Percentiles rank a stretch among this genome's conserved stretches.
Evolutionary conservation across 345 rosid species (phyloP).

Genomic region (Sisymbrium irio): DNA sequence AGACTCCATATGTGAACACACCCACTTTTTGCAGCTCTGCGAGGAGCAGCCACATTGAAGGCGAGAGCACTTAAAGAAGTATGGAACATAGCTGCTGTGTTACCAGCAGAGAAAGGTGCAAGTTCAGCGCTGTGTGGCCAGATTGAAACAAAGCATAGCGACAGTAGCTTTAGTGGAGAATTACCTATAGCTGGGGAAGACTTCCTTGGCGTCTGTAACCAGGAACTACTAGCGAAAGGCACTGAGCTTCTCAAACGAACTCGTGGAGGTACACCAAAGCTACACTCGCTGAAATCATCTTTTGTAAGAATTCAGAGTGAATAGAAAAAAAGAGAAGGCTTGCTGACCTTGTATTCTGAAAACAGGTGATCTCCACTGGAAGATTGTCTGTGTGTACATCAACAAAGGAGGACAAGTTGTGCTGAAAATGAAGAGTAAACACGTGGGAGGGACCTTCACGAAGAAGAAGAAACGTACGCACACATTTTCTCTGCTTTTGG

Average conservation of each 20-base stretch:
- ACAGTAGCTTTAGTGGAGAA: constrained; percentile 53
- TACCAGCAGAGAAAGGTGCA: constrained; percentile 64
- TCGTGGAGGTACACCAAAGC: constrained; percentile 57
- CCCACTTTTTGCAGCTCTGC: constrained; percentile 53
- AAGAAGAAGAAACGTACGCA: constrained; percentile 63
- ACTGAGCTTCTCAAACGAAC: constrained; percentile 89
- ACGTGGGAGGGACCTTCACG: constrained; percentile 74
- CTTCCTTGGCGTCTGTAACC: constrained; percentile 53
- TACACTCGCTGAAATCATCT: background rate
- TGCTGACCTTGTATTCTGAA: background rate
- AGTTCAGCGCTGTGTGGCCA: constrained; percentile 44
- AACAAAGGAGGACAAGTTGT: constrained; percentile 68
- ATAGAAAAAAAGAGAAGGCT: background rate
- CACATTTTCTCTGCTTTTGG: background rate
- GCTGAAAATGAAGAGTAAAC: constrained; percentile 90
- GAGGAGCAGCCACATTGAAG: constrained; percentile 92
- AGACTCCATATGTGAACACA: background rate
- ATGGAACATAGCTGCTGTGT: constrained; percentile 69
- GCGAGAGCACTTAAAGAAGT: constrained; percentile 88
- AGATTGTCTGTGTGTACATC: constrained; percentile 77
- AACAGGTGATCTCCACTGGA: constrained; percentile 97
- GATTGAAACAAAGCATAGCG: constrained; percentile 37
- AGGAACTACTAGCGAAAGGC: constrained; percentile 79
- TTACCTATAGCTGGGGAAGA: constrained; percentile 51
- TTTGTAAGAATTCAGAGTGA: background rate